These are phyloP conservation scores for Cystobasidium ongulense DNA, from an alignment of 768 basidiomycete species.

Conservation along the genomic window DNA sequence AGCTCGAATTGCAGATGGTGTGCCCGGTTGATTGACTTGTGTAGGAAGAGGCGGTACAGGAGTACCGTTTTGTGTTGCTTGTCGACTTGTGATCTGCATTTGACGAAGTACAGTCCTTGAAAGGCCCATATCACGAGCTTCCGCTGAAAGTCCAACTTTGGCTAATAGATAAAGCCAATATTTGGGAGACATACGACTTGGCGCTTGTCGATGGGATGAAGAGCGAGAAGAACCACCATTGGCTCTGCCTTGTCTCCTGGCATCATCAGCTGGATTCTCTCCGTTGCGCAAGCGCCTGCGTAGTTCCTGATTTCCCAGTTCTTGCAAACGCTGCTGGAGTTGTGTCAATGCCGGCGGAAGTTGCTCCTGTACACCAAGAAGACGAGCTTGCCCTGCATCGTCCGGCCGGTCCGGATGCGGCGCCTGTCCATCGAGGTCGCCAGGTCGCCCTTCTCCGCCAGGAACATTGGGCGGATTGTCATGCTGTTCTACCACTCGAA, in stretches of 20 bases:
- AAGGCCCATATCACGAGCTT: constrained; percentile 40
- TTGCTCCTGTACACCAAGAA: not conserved
- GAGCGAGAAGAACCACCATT: not conserved
- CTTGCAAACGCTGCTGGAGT: not conserved
- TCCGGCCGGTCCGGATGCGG: not conserved
- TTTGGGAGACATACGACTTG: constrained; percentile 33
- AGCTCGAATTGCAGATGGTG: not conserved
- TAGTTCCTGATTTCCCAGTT: not conserved
- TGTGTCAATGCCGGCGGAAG: not conserved
- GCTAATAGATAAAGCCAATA: constrained; percentile 41
- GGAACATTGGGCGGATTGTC: not conserved
- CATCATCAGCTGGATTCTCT: not conserved
- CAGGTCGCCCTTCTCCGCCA: not conserved
- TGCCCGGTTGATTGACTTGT: not conserved
- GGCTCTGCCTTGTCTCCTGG: not conserved
- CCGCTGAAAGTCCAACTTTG: constrained; percentile 36
- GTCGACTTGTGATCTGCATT: not conserved
- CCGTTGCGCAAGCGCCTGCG: not conserved
- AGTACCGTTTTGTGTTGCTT: not conserved
- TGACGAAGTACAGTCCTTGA: constrained; percentile 9
- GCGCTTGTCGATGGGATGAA: constrained; percentile 19
- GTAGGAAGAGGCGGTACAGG: not conserved
- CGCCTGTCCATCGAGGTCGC: not conserved
- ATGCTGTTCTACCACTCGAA: not conserved
- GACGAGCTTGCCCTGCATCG: not conserved